Percentiles rank a stretch among this genome's conserved stretches.
Evolutionary conservation across 2,329 filamentous ascomycete genomes (phyloP).

Genomic region (Penicillium fuscoglaucum): DNA sequence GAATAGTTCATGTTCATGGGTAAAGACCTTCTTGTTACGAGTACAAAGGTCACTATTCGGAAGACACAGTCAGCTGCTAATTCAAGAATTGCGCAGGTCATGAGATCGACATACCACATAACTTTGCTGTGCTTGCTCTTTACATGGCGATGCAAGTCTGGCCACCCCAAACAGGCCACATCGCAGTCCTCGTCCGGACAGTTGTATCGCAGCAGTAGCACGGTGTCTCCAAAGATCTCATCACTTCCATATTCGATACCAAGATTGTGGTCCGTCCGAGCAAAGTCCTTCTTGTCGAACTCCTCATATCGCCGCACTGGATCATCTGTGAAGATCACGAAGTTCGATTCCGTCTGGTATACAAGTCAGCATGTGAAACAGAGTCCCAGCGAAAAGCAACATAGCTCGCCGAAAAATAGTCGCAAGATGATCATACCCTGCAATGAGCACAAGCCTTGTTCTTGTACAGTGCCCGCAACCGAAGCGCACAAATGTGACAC

Average conservation of each 20-base stretch:
- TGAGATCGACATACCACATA: constrained; percentile 62
- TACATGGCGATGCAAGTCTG: constrained; percentile 78
- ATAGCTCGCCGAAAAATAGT: neutral
- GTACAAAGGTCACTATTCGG: constrained; percentile 74
- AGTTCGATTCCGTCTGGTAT: constrained; percentile 50
- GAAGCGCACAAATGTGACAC: constrained; percentile 91
- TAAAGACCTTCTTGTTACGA: constrained; percentile 96
- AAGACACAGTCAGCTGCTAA: constrained; percentile 11
- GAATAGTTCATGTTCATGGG: constrained; percentile 94
- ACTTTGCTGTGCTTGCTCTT: constrained; percentile 78
- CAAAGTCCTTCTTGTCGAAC: constrained; percentile 72
- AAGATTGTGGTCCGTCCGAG: constrained; percentile 76
- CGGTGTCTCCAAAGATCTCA: constrained; percentile 87
- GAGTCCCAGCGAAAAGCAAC: neutral
- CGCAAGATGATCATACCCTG: constrained; percentile 59
- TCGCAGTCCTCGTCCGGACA: constrained; percentile 85
- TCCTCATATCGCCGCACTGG: constrained; percentile 79
- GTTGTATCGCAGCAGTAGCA: constrained; percentile 87
- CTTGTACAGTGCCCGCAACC: constrained; percentile 92
- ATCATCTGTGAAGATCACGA: constrained; percentile 91
- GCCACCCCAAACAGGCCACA: constrained; percentile 79
- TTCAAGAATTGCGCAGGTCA: constrained; percentile 5
- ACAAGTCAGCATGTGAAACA: constrained; percentile 14
- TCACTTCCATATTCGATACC: constrained; percentile 88
- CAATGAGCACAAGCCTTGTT: constrained; percentile 97